These are phyloP conservation scores for Rhinocladiella similis DNA, from an alignment of 2,329 filamentous ascomycete species.

Conservation along the genomic window DNA sequence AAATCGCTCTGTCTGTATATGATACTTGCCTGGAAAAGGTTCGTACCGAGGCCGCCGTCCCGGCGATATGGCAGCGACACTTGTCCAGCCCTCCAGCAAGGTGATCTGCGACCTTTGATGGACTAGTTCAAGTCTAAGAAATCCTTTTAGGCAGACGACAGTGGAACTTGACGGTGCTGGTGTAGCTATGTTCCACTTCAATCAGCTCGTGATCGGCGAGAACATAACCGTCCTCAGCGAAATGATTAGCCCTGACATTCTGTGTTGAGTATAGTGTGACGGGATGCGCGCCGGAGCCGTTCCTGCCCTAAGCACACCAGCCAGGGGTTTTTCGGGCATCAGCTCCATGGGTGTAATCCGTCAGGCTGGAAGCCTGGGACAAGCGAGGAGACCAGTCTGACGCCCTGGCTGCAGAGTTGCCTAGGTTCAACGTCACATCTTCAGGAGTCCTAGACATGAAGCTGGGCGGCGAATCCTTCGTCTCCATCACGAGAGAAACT, in stretches of 20 bases:
- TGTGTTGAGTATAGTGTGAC: constrained; percentile 13
- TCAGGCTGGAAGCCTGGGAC: not conserved
- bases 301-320: not conserved
- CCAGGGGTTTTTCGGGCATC: not conserved
- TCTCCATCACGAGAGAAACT: not conserved
- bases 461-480: not conserved
- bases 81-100: not conserved
- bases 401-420: not conserved
- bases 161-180: not conserved
- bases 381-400: not conserved
- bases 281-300: constrained; percentile 3
- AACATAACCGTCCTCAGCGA: not conserved
- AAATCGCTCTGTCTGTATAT: not conserved
- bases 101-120: not conserved
- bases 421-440: not conserved
- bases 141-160: not conserved
- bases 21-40: not conserved
- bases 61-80: not conserved
- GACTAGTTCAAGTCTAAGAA: not conserved
- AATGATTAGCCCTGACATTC: not conserved
- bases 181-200: not conserved
- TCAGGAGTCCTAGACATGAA: not conserved
- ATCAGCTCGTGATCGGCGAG: not conserved
- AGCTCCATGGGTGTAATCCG: not conserved
- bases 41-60: not conserved